Conservation (phyloP, 345 rosid species). For the Salix caprea region DNA sequence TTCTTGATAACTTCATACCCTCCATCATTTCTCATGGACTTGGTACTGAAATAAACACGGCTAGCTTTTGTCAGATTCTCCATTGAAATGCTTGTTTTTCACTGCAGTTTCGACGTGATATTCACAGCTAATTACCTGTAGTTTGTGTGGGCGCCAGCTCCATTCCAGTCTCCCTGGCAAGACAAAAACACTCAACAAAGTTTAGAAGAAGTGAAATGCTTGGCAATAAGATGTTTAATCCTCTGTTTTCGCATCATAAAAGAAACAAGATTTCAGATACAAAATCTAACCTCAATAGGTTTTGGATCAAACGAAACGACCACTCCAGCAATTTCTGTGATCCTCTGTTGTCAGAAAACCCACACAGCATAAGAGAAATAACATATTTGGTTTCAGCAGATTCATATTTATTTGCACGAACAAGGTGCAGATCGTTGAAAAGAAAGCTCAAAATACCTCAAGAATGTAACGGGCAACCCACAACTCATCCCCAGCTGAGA, state of each 20-base stretch:
- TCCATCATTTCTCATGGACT: conserved; percentile 21
- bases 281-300: conserved; percentile 8
- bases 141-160: conserved; percentile 26
- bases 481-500: conserved; percentile 22
- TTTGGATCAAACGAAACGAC: conserved; percentile 22
- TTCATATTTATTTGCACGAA: background rate
- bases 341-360: conserved; percentile 13
- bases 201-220: background rate
- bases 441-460: conserved; percentile 5
- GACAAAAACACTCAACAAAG: background rate
- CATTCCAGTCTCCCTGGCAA: conserved; percentile 26
- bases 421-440: background rate
- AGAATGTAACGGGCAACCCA: conserved; percentile 26
- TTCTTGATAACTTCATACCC: conserved; percentile 16
- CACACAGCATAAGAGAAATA: background rate
- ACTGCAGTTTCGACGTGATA: no score
- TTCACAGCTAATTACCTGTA: conserved; percentile 9
- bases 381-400: background rate
- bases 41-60: conserved; percentile 12
- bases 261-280: background rate
- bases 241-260: background rate
- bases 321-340: conserved; percentile 24
- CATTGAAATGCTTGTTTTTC: background rate
- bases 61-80: background rate
- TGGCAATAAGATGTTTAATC: background rate